Base-by-base conservation (phyloP, 345 rosid genomes). In the Geranium brycei region DNA sequence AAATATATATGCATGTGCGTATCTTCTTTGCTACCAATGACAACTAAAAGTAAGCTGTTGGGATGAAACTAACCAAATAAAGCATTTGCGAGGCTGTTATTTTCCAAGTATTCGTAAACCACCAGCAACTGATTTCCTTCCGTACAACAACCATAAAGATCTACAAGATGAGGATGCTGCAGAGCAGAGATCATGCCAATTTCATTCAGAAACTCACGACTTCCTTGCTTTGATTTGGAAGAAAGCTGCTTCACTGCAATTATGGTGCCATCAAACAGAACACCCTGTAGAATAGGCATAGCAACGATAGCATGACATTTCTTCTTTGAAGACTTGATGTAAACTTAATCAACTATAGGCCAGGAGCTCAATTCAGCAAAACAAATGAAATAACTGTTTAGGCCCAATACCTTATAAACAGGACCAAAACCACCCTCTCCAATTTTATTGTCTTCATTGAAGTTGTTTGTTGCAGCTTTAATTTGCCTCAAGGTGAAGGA, bases 401-500 rank as follows among this genome's bases (percentile, higher is more conserved):
- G 28, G 53, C 11, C 7, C 7, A 51, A 62, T 10, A n/a, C 81
- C 76, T 72, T 78, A 62, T 75, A 78, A 0, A 77, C 81, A 63
- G 78, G 69, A 40, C 78, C 78, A 0, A 77, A 77, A 11, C 78
- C 81, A 16, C 81, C 81, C 75, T 78, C 79, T 64, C 81, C 79
- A 67, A 78, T 69, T 60, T 75, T 78, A 65, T 78, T 72, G 56
- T 19, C 53, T 18, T 63, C 74, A 59, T 69, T 40, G 64, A 78
- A 78, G 57, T 78, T 19, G 17, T 67, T 58, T 0, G 81, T 74
- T 0, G 81, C 78, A 60, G 59, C 72, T 69, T 74, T 71, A 35
- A 75, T 74, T 62, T 75, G 81, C 38, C 30, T 78, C 28, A 69
- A 59, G 61, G 67, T 66, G 68, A 69, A 75, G 28, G 35, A 35